Evolutionary conservation across 139 green algal genomes (phyloP).

Genomic region (Yamagishiella unicocca): DNA sequence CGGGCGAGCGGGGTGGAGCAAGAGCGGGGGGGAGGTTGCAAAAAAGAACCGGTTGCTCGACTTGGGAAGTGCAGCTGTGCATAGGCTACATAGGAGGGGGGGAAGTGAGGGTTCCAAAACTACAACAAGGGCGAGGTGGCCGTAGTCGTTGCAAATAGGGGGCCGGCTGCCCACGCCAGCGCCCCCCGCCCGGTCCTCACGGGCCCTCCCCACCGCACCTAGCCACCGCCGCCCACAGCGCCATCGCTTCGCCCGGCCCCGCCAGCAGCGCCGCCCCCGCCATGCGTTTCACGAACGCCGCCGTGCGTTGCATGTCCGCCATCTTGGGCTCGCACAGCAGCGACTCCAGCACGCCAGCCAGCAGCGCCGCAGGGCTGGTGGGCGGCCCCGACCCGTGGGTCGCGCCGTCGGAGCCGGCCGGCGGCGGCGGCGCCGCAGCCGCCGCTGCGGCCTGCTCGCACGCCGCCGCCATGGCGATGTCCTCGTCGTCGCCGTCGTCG

Average conservation of each 20-base stretch:
- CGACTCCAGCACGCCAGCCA: conserved; percentile 50
- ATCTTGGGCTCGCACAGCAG: conserved; percentile 64
- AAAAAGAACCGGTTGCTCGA: no score
- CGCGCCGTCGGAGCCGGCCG: not conserved
- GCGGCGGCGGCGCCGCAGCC: conserved; percentile 5
- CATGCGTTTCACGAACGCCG: conserved; percentile 50
- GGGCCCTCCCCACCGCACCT: conserved; percentile 14
- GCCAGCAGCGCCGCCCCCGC: conserved; percentile 22
- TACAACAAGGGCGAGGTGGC: no score
- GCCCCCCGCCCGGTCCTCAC: no score
- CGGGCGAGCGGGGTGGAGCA: not conserved
- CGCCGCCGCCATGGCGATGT: conserved; percentile 9
- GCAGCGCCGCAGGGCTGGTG: conserved; percentile 34
- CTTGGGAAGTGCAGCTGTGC: no score
- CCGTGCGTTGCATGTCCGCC: conserved; percentile 61
- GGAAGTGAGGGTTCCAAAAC: no score
- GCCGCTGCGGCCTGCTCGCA: not conserved
- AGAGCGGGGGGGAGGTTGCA: no score
- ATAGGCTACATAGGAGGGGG: no score
- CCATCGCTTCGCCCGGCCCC: conserved; percentile 45
- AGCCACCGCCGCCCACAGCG: conserved; percentile 27
- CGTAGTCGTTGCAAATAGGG: no score
- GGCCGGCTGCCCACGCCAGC: no score
- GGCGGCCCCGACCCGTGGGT: conserved; percentile 1
- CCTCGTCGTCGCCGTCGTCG: not conserved